Evolutionary conservation across 768 basidiomycete genomes (phyloP), one percentile per base, ranked within the genome.

Genomic region (Pleurotus salmoneostramineus): DNA sequence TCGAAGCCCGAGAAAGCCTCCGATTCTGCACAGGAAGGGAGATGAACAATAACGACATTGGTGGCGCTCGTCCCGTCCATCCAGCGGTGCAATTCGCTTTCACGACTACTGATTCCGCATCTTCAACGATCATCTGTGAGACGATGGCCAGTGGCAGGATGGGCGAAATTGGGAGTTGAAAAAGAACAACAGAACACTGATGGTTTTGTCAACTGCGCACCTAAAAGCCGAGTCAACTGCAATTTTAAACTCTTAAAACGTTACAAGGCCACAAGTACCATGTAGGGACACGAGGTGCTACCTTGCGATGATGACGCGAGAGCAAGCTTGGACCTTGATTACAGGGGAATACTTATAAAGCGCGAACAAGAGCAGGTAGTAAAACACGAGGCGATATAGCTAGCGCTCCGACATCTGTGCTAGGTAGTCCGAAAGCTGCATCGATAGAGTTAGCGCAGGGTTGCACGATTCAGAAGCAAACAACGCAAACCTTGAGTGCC

Each of bases 401-500:
- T 55, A 76, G 58, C 75, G 71, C 66, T 78, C 77, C 35, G 83
- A 85, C 79, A 88, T 87, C 63, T 85, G 81, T 6, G 88, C 87
- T 48, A 89, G 71, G 64, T 89, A 89, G 65, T 85, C 84, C 21
- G 84, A 84, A 34, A 86, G 74, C 82, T 83, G 50, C 15, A 50
- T 31, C 40, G 31, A 54, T 44, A 59, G 10, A 63, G 50, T 57
- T 11, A 50, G 15, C n/a, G 54, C 54, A 59, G 33, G 21, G 21
- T 17, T 6, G 57, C 27, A 48, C 45, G 51, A 27, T 45, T 10
- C 21, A 17, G 37, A 46, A 49, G 58, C 62, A 34, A 40, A 12
- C 33, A 36, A 1, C 3, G 73, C 81, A 56, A 54, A 93, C 89
- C 83, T 93, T 95, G 62, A 96, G 71, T 12, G 92, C 94, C 0